phyloP scores from a whole-genome alignment of 2,329 filamentous ascomycete genomes.

The Aspergillus ochraceus region DNA sequence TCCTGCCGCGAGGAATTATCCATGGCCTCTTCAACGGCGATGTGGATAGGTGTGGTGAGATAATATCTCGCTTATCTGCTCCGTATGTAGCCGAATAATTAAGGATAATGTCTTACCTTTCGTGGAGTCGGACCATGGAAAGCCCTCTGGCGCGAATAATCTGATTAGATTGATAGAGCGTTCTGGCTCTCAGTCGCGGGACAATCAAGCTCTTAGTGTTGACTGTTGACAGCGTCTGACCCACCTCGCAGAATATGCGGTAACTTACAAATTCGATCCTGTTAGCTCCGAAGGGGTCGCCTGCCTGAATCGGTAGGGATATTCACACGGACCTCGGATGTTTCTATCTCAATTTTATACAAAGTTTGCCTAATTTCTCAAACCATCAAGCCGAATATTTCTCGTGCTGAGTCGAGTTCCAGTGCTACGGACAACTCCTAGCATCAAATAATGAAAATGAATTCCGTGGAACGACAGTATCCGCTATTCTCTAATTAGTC shows the following conservation, averaged over 20 bases:
- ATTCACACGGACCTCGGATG: neutral
- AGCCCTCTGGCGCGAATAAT: neutral
- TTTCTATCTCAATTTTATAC: too few relatives aligned
- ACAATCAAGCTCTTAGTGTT: neutral
- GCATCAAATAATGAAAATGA: neutral
- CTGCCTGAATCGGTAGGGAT: neutral
- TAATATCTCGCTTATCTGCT: too few relatives aligned
- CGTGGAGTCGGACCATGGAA: neutral
- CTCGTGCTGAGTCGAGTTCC: neutral
- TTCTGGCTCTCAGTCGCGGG: neutral
- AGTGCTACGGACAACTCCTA: neutral
- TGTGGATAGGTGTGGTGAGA: too few relatives aligned
- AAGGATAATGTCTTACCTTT: too few relatives aligned
- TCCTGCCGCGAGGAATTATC: too few relatives aligned
- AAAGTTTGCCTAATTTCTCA: too few relatives aligned
- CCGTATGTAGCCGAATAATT: too few relatives aligned
- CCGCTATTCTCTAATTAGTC: neutral
- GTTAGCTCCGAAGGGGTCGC: neutral
- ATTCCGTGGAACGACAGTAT: neutral
- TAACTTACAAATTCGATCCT: neutral
- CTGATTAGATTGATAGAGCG: slow-evolving; percentile 21
- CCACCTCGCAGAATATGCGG: neutral
- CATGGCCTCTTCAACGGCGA: too few relatives aligned
- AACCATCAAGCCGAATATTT: too few relatives aligned
- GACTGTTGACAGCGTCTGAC: neutral